These are phyloP conservation scores for Coemansia sp. DNA, from an alignment of 192 early-diverging fungal genomes.

Conservation along the genomic window DNA sequence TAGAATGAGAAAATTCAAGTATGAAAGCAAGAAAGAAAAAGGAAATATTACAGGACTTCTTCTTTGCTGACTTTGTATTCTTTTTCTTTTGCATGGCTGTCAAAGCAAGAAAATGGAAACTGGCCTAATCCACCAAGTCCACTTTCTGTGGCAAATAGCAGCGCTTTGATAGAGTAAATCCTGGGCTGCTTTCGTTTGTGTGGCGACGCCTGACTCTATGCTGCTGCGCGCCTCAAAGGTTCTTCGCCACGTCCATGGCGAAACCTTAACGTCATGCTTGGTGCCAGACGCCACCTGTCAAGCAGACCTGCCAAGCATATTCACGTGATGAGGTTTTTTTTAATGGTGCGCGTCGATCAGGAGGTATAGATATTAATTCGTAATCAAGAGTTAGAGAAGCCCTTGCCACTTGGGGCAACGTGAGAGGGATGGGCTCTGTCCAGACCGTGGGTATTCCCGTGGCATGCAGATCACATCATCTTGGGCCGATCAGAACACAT, in stretches of 20 bases:
- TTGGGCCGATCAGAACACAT: neutral
- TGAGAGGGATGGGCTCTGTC: neutral
- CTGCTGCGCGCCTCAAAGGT: neutral
- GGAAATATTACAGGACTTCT: neutral
- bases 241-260: too few relatives aligned
- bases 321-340: neutral
- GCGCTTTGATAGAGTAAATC: neutral
- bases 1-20: neutral
- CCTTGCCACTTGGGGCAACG: neutral
- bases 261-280: neutral
- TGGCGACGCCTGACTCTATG: neutral
- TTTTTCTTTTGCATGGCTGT: neutral
- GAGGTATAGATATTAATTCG: neutral
- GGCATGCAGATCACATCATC: neutral
- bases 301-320: neutral
- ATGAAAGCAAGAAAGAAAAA: slow-evolving; percentile 3
- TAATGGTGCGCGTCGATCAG: neutral
- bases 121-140: neutral
- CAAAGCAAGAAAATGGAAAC: neutral
- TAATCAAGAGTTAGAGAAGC: neutral
- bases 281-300: neutral
- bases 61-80: neutral
- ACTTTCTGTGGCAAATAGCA: neutral
- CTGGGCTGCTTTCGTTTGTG: neutral
- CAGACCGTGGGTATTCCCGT: neutral